These are phyloP conservation scores for Leccinum truebloodii DNA, from an alignment of 768 basidiomycete species.

Conservation along the genomic window DNA sequence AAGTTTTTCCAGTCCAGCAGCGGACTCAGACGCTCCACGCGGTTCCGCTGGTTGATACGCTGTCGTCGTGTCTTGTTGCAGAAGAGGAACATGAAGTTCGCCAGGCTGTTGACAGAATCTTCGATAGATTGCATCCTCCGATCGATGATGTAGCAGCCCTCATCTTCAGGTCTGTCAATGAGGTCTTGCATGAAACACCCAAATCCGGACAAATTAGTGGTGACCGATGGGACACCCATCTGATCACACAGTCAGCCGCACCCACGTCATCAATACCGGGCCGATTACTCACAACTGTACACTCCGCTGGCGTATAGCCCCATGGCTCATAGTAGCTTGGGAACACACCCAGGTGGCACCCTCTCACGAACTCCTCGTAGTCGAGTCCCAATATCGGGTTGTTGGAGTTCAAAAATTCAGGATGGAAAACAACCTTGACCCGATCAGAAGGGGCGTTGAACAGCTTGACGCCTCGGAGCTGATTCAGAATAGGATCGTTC, in stretches of 20 bases:
- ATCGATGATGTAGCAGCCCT: constrained; percentile 97
- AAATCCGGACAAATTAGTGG: constrained; percentile 97
- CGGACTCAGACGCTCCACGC: constrained; percentile 92
- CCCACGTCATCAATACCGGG: constrained; percentile 2
- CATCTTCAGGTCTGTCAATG: constrained; percentile 91
- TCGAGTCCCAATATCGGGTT: constrained; percentile 97
- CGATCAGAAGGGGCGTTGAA: constrained; percentile 90
- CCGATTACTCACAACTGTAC: constrained; percentile 80
- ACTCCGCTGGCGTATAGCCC: constrained; percentile 97
- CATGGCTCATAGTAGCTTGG: constrained; percentile 97
- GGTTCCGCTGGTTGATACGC: constrained; percentile 97
- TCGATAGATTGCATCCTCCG: constrained; percentile 87
- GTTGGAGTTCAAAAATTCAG: constrained; percentile 96
- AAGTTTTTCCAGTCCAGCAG: constrained; percentile 98
- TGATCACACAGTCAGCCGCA: constrained; percentile 30
- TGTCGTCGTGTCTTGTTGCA: constrained; percentile 87
- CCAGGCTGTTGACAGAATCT: constrained; percentile 85
- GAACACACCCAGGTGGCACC: constrained; percentile 98
- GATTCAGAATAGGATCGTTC: constrained; percentile 91
- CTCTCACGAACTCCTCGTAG: constrained; percentile 98
- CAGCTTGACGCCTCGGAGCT: constrained; percentile 89
- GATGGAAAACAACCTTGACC: constrained; percentile 98
- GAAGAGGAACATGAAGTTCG: constrained; percentile 75
- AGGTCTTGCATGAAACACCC: constrained; percentile 99
- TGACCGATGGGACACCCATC: constrained; percentile 98